Evolutionary conservation across 805 yeast species (phyloP).

Genomic region (Saccharomycopsis fermentans): DNA sequence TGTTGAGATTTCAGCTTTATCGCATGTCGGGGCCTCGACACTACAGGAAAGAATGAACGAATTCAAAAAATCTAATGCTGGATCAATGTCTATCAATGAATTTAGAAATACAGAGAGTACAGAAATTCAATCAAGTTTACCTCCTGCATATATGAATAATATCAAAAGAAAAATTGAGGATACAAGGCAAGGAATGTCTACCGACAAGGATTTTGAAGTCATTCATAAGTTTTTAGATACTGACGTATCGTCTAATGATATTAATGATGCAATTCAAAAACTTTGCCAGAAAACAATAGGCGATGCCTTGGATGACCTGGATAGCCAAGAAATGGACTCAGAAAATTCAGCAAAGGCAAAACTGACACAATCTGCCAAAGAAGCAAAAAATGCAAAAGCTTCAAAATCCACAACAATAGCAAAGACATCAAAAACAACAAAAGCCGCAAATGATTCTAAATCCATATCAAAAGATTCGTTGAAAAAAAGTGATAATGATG

Average conservation of each 20-base stretch:
- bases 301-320: slow-evolving; percentile 3
- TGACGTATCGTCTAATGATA: slow-evolving; percentile 11
- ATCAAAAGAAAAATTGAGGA: slow-evolving; percentile 25
- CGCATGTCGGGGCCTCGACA: slow-evolving; percentile 92
- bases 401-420: too few relatives aligned
- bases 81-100: slow-evolving; percentile 56
- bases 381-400: not conserved
- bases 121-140: slow-evolving; percentile 42
- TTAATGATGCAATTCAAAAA: slow-evolving; percentile 8
- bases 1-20: slow-evolving; percentile 87
- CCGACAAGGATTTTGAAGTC: slow-evolving; percentile 1
- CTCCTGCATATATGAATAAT: slow-evolving; percentile 73
- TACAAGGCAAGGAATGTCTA: not conserved
- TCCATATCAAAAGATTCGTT: not conserved
- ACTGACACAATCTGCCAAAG: not conserved
- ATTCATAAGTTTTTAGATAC: slow-evolving; percentile 8
- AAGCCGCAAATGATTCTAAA: not conserved
- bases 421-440: too few relatives aligned
- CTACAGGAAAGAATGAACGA: slow-evolving; percentile 84
- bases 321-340: slow-evolving; percentile 8
- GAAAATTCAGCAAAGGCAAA: slow-evolving; percentile 11
- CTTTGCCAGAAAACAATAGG: slow-evolving; percentile 9
- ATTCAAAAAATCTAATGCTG: slow-evolving; percentile 70
- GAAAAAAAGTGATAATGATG: not conserved
- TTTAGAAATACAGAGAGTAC: slow-evolving; percentile 42